Base-by-base conservation (phyloP, 495 filamentous ascomycete species). In the Aspergillus cavernicola region DNA sequence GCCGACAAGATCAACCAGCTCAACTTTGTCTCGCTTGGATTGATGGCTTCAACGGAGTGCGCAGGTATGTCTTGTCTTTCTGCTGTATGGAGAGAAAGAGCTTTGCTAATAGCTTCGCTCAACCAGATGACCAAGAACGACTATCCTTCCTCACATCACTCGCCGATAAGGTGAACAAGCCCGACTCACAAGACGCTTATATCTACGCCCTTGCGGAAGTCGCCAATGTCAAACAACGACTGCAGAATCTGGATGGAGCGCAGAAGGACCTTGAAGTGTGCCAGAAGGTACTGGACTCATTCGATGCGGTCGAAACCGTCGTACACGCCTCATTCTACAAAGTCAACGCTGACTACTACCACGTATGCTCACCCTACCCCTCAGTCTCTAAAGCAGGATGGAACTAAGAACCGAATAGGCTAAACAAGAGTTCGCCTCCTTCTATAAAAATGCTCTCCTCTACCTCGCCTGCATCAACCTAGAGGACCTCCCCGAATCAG, bases 1-100 rank as follows among this genome's bases (percentile, higher is more conserved):
- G 87, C 90, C 52, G 90, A 95, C 60, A 96, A 93, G 80, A 96
- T 97, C 79, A 99, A 97, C 75, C 91, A 97, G 75, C 83, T 97
- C 37, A 96, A 96, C 79, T 87, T 97, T 50, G 95, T 97, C 58
- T 82, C 85, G 53, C 75, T 99, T 47, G 95, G 90, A 5, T 78
- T 97, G 65, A 84, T 85, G 68, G 87, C 93, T 22, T 88, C 90
- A 38, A 81, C 86, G 58, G 86, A 96, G 78, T 96, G 89, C 73
- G 81, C 76, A 80, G 88, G 93, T 97, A 61, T 26, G 69, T 24
- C n/a, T 5, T n/a, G 41, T 8, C 33, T 31, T 4, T 9, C 23
- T 32, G 15, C 22, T 13, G 6, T 19, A 5, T 4, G 23, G 10
- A 31, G 6, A 10, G 23, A 9, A 16, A 3, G 24, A 11, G 16